phyloP scores from a whole-genome alignment of 2,329 filamentous ascomycete species.

The Ceratocystis albifundus region DNA sequence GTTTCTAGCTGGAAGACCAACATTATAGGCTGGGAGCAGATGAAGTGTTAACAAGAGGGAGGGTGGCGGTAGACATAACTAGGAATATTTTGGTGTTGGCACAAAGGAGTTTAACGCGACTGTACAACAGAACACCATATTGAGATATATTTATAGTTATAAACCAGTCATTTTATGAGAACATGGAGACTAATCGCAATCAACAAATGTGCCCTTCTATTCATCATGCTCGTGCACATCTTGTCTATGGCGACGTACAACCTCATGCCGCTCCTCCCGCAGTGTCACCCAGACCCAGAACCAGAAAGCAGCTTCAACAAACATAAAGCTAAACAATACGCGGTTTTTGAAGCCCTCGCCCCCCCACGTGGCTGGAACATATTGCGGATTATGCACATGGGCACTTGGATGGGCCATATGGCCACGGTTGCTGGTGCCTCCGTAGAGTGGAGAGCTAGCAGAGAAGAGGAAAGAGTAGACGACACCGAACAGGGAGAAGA shows the following conservation, averaged over 20 bases:
- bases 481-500: conserved; percentile 49
- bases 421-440: conserved; percentile 27
- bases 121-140: neutral
- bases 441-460: conserved; percentile 40
- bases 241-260: conserved; percentile 31
- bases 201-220: neutral
- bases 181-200: neutral
- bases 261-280: conserved; percentile 48
- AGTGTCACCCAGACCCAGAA: conserved; percentile 72
- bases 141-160: conserved; percentile 3
- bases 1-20: conserved; percentile 26
- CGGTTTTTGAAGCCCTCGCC: conserved; percentile 68
- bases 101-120: neutral
- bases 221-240: conserved; percentile 19
- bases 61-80: conserved; percentile 24
- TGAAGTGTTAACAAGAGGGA: conserved; percentile 24
- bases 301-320: conserved; percentile 74
- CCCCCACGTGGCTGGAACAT: conserved; percentile 37
- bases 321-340: conserved; percentile 72
- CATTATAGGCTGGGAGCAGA: conserved; percentile 26
- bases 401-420: conserved; percentile 32
- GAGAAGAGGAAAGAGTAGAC: conserved; percentile 55
- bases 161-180: neutral
- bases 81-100: neutral
- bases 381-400: conserved; percentile 30